Evolutionary conservation across 2,329 filamentous ascomycete genomes (phyloP), one percentile per base, ranked within the genome.

Genomic region (Ceratocystis alfenasii): DNA sequence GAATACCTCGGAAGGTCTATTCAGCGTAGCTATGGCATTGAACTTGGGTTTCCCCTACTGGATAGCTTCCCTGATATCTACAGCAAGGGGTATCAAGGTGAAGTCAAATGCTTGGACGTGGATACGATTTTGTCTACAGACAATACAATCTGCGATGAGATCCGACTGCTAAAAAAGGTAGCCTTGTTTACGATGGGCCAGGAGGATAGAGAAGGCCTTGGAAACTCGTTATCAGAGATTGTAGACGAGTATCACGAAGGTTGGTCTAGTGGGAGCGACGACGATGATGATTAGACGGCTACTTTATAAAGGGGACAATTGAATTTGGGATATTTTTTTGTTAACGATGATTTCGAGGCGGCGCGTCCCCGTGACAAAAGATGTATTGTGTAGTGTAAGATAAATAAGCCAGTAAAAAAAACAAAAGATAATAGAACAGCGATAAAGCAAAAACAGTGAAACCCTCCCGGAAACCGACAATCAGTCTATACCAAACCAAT

Each of bases 161-260:
- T 96, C 59, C 87, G 87, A 72, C 74, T 76, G 1, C 76, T 95
- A 33, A 84, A 88, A 70, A 77, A 80, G 25, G 79, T 87, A 12
- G 85, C 88, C 12, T 76, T 82, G 17, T 82, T 86, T 68, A 80
- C 83, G 10, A 79, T 92, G 17, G 79, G 80, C 0, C 71, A 93
- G 2, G 90, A 95, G 68, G 92, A 97, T 72, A 82, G 93, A 53
- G 94, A 99, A 75, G 79, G 80, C 1, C 78, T 97, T n/a, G 83
- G 85, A 59, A 94, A 95, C 72, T 86, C 88, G 12, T 78, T 99
- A 48, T 85, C 88, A 28, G 87, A 89, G 68, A 86, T 97, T 71
- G 87, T 88, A 1, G 92, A 96, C 72, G 89, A 89, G 68, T 97
- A 96, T 74, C 86, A 90, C 70, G 89, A 94, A 68, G 90, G 90